Evolutionary conservation across 257 asterid species (phyloP), one percentile per base, ranked within the genome.

Genomic region (Salvia rosmarinus): DNA sequence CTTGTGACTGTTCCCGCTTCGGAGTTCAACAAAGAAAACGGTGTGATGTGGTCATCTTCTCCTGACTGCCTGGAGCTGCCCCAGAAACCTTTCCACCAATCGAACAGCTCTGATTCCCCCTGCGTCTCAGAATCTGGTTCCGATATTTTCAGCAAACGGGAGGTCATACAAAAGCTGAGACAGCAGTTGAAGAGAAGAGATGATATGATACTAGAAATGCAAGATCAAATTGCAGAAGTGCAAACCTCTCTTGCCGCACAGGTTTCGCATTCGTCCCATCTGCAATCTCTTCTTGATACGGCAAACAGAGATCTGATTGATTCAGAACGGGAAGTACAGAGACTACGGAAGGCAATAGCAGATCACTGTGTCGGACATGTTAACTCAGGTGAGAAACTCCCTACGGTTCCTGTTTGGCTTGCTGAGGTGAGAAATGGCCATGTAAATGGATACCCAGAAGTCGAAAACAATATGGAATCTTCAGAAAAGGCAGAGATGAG

Each of bases 21-120:
- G 0, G 93, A 78, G 67, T 89, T 82, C 82, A 79, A 78, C 65
- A 88, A 85, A 87, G 98, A 88, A 64, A 93, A 87, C 42, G 85
- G 88, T 14, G 84, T 88, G 50, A 73, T 81, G 57, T 93, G 95
- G 94, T 72, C 98, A 60, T 82, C 90, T 78, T 84, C 98, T 75
- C 89, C 97, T 13, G 96, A 87, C 65, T 82, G 90, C 47, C 89
- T 93, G 39, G 96, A 93, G 79, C 85, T 90, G 40, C 91, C 95
- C 32, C 96, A 89, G 68, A 89, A 86, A 76, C 96, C 97, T 60
- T 87, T 85, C 81, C 87, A 88, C 75, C 89, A 75, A 35, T 94
- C 99, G 13, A 94, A 91, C 86, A 81, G 96, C 86, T 94, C 99
- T 0, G 99, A 88, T 37, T 94, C 97, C 13, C 96, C 96, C 14